These are phyloP conservation scores for Candida orba DNA, from an alignment of 805 yeast genomes.

Conservation along the genomic window DNA sequence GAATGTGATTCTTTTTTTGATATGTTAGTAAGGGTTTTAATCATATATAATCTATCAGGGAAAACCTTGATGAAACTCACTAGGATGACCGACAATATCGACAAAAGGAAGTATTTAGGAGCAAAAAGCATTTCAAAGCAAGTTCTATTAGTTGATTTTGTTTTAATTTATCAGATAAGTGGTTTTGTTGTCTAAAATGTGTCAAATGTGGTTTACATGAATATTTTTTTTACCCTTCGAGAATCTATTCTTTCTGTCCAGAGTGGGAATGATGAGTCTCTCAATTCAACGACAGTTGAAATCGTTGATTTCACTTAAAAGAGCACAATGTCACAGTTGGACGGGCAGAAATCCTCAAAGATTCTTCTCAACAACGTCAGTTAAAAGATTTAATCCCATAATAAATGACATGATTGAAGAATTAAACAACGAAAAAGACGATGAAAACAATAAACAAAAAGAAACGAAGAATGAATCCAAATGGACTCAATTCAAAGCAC, in stretches of 20 bases:
- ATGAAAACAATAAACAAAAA: background rate
- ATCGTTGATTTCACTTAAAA: too few species aligned
- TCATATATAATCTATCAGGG: too few species aligned
- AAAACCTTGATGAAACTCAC: conserved; percentile 10
- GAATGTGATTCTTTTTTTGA: conserved; percentile 28
- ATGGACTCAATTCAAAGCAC: conserved; percentile 13
- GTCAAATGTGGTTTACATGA: too few species aligned
- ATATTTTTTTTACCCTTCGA: too few species aligned
- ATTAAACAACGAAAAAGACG: conserved; percentile 9
- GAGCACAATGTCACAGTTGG: background rate
- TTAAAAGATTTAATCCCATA: conserved; percentile 16
- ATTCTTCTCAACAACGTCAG: background rate
- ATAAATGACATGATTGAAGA: conserved; percentile 22
- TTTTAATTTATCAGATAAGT: too few species aligned
- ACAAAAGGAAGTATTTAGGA: conserved; percentile 10
- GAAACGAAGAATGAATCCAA: background rate
- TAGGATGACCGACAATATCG: conserved; percentile 12
- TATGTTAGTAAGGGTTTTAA: background rate
- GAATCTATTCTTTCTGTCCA: too few species aligned
- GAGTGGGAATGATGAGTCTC: too few species aligned
- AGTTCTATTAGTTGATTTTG: too few species aligned
- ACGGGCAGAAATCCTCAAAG: background rate
- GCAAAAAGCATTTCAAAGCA: conserved; percentile 6
- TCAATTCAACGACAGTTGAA: too few species aligned
- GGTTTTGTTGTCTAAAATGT: too few species aligned